Base-by-base conservation (phyloP, 306 rosid species). In the Ormosia emarginata region DNA sequence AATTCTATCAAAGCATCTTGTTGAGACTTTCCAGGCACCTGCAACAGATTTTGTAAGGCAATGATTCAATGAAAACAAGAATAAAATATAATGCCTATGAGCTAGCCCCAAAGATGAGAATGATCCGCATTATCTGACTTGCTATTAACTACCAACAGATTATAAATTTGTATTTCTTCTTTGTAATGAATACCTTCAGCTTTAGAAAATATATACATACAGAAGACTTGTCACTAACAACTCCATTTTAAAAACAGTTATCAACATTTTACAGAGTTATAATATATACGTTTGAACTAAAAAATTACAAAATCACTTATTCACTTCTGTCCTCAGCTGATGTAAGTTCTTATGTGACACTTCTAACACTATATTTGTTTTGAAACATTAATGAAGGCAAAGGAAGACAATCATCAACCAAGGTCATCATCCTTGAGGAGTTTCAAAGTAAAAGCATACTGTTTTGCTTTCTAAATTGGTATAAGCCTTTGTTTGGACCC, bases 1-100 rank as follows among this genome's bases (percentile, higher is more conserved):
- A 62, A 93, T 82, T 80, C 90, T 93, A 80, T 95, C 89, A 75
- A 95, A 95, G 89, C 99, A 95, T 14, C 99, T 83, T 93, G 96
- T 77, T 91, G 93, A 77, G 95, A 87, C 84, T 95, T 95, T 81
- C 96, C 98, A 2, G 95, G 94, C 47, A 93, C 99, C 99, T 93
- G 84, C 68, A 66, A 75, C 53, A 68, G 43, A 84, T 50, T 89
- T 84, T 85, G 71, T 7, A 55, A 8, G 69, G 17, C 24, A 41
- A 56, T 44, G 77, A 79, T 75, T 32, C 29, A 43, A 39, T 55
- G 71, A 70, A 68, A 13, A 62, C 44, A 65, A 57, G 7, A 71
- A 77, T 49, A 56, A 74, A 82, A 33, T 9, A 24, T 12, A 18
- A 40, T 11, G 2, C 9, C n/a, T 14, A 53, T 15, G 75, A 62